Conservation (phyloP, 176 grass and related monocot genomes). For the Eremochloa ophiuroides region DNA sequence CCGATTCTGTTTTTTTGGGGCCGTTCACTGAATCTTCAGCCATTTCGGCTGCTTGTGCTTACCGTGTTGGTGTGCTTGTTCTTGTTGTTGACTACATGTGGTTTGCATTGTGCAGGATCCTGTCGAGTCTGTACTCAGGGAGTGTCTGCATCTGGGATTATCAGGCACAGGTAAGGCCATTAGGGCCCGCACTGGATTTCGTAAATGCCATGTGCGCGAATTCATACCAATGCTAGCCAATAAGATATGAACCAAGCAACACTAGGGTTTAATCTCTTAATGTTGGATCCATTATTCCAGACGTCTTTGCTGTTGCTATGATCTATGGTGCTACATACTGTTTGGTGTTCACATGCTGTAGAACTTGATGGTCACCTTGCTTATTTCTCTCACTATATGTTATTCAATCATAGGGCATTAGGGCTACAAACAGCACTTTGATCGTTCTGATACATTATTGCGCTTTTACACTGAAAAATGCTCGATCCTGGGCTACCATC, state of each 20-base stretch:
- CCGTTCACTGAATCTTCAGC: conserved; percentile 9
- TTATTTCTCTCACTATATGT: neutral
- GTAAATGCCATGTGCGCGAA: neutral
- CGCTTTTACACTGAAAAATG: neutral
- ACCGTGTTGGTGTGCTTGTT: neutral
- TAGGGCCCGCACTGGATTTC: conserved; percentile 1
- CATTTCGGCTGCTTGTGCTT: neutral
- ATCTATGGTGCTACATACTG: neutral
- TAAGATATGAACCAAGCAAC: neutral
- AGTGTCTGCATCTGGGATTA: conserved; percentile 99
- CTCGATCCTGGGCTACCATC: neutral
- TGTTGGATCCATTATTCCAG: neutral
- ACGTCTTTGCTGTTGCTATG: neutral
- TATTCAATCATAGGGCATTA: neutral
- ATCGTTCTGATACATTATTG: neutral
- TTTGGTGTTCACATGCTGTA: neutral
- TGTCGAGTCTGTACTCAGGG: conserved; percentile 90
- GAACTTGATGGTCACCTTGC: neutral
- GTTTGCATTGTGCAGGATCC: conserved; percentile 65
- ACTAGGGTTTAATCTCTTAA: neutral
- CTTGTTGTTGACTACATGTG: conserved; percentile 5
- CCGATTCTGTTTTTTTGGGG: neutral
- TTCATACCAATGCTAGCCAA: neutral
- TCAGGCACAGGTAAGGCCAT: conserved; percentile 75
- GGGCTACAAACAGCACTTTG: neutral